These are phyloP conservation scores for Candida quercuum DNA, from an alignment of 805 yeast genomes.

Conservation along the genomic window DNA sequence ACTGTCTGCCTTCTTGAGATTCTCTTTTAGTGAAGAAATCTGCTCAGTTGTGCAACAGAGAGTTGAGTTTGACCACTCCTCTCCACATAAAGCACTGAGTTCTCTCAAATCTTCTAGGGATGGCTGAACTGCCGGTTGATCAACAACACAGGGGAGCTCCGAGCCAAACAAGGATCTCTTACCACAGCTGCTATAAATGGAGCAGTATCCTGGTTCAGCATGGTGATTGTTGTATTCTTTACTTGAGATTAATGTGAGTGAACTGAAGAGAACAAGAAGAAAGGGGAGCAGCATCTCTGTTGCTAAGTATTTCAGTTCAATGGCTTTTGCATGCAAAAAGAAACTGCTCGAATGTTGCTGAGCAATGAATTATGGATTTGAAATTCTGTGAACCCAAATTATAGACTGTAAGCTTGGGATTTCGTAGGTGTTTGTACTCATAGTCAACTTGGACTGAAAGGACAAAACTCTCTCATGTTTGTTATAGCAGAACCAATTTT, in stretches of 20 bases:
- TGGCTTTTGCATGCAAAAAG: too few relatives aligned
- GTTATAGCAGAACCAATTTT: too few relatives aligned
- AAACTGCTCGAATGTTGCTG: too few relatives aligned
- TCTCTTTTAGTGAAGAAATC: conserved; percentile 45
- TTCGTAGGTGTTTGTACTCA: too few relatives aligned
- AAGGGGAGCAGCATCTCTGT: not conserved
- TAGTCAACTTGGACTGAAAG: too few relatives aligned
- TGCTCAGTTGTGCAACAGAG: conserved; percentile 75
- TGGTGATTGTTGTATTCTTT: not conserved
- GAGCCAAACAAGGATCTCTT: conserved; percentile 73
- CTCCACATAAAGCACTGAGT: conserved; percentile 66
- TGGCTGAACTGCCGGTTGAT: conserved; percentile 44
- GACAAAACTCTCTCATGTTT: too few relatives aligned
- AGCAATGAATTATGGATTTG: too few relatives aligned
- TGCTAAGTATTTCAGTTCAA: too few relatives aligned
- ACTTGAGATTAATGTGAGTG: not conserved
- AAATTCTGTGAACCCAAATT: too few relatives aligned
- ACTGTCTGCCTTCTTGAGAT: conserved; percentile 70
- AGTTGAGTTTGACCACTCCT: conserved; percentile 44
- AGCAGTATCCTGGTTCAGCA: conserved; percentile 21
- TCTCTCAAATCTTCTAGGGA: conserved; percentile 34
- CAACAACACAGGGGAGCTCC: conserved; percentile 72
- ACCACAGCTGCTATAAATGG: conserved; percentile 56
- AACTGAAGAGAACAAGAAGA: too few relatives aligned
- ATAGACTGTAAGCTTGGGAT: too few relatives aligned